Evolutionary conservation across 495 filamentous ascomycete genomes (phyloP).

Genomic region (Jackrogersella minutella): DNA sequence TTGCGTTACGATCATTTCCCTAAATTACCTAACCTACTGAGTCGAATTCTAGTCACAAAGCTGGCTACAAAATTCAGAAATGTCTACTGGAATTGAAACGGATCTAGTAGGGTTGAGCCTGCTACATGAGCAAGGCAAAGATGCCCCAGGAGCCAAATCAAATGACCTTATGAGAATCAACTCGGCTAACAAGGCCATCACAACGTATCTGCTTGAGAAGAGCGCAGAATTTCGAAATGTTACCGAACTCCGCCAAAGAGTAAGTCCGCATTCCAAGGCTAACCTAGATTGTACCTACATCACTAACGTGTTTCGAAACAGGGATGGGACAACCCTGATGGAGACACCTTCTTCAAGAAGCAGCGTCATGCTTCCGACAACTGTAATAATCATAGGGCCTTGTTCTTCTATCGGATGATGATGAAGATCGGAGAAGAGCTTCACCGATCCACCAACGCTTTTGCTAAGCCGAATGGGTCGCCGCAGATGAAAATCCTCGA

Average conservation of each 20-base stretch:
- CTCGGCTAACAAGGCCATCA: too few species aligned
- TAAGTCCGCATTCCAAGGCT: neutral
- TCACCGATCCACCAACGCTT: constrained; percentile 38
- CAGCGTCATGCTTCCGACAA: constrained; percentile 51
- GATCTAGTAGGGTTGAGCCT: too few species aligned
- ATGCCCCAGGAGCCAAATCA: too few species aligned
- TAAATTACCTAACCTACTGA: too few species aligned
- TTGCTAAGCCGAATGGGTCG: constrained; percentile 48
- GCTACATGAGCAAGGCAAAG: too few species aligned
- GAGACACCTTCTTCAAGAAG: constrained; percentile 51
- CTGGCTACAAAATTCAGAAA: too few species aligned
- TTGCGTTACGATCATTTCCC: too few species aligned
- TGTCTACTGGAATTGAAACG: too few species aligned
- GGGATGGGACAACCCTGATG: constrained; percentile 55
- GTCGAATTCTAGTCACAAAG: too few species aligned
- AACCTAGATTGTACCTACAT: too few species aligned
- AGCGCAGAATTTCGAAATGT: neutral
- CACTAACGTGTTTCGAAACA: too few species aligned
- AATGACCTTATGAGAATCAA: too few species aligned
- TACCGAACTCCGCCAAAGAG: neutral
- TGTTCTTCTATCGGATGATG: constrained; percentile 29
- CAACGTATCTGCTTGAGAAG: neutral
- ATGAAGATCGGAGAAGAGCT: constrained; percentile 21
- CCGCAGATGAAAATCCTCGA: constrained; percentile 53
- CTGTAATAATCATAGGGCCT: constrained; percentile 8